phyloP scores from a whole-genome alignment of 768 basidiomycete species.

The Cystobasidium tubakii region DNA sequence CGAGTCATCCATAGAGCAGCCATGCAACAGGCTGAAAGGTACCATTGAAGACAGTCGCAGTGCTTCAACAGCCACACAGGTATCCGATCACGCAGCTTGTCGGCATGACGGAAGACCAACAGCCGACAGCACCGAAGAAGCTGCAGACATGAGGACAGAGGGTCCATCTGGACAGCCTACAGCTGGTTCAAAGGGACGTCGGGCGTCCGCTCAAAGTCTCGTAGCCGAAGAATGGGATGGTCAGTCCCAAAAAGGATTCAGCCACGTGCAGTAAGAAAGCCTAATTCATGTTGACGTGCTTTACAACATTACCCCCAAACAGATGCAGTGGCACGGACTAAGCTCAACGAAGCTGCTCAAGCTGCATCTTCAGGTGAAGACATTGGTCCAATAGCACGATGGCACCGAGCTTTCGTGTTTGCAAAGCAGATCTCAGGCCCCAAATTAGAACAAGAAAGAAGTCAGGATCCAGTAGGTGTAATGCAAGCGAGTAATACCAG shows the following conservation, averaged over 20 bases:
- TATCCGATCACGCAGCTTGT: not conserved
- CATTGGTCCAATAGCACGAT: not conserved
- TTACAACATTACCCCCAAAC: not conserved
- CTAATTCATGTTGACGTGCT: not conserved
- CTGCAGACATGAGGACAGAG: not conserved
- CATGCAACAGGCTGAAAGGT: not conserved
- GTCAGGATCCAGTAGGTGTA: not conserved
- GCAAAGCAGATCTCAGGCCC: conserved; percentile 14
- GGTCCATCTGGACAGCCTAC: too few species aligned
- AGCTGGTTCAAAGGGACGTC: not conserved
- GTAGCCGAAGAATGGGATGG: not conserved
- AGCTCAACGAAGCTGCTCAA: conserved; percentile 1
- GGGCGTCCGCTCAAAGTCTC: not conserved
- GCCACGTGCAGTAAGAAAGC: not conserved
- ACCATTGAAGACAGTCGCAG: not conserved
- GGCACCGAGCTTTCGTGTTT: conserved; percentile 18
- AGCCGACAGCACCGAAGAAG: not conserved
- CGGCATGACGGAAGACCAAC: not conserved
- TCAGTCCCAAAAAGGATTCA: not conserved
- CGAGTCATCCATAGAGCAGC: not conserved
- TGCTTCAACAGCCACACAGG: not conserved
- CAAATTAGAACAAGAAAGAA: conserved; percentile 14
- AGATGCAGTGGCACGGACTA: conserved; percentile 6
- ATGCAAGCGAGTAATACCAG: not conserved
- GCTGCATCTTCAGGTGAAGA: conserved; percentile 11